Evolutionary conservation across 1,284 basidiomycete species (phyloP).

Genomic region (Ceratobasidium sp.): DNA sequence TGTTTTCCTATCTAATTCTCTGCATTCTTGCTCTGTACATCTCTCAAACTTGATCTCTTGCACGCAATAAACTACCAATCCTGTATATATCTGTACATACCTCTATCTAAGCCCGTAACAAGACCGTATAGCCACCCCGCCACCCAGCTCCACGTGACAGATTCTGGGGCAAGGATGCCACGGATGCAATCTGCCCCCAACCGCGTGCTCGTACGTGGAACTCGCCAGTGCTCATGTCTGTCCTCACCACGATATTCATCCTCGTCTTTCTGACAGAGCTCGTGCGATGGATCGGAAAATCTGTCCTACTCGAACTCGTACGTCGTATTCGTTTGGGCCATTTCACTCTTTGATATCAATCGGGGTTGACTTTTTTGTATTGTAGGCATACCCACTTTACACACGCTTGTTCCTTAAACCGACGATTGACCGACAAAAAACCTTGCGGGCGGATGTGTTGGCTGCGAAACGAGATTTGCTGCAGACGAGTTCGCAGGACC

Average conservation of each 20-base stretch:
- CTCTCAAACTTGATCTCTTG: neutral
- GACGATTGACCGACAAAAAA: conserved; percentile 63
- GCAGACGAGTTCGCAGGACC: conserved; percentile 93
- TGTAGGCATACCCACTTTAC: conserved; percentile 73
- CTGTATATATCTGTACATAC: neutral
- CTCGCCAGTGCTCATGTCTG: conserved; percentile 59
- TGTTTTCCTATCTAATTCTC: neutral
- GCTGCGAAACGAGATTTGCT: conserved; percentile 83
- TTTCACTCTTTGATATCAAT: neutral
- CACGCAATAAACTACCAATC: neutral
- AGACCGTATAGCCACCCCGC: neutral
- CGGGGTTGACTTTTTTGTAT: neutral
- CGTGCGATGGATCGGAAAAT: conserved; percentile 86
- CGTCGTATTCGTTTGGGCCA: conserved; percentile 49
- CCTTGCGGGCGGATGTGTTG: conserved; percentile 80
- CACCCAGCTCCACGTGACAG: neutral
- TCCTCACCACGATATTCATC: conserved; percentile 80
- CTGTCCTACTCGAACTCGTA: conserved; percentile 79
- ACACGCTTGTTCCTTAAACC: conserved; percentile 67
- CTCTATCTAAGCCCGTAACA: neutral
- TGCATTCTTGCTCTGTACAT: neutral
- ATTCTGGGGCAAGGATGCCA: neutral
- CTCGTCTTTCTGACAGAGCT: conserved; percentile 83
- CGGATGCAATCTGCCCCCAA: conserved; percentile 5
- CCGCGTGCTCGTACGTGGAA: conserved; percentile 5